These are phyloP conservation scores for Solanum clarkiae DNA, from an alignment of 257 asterid species.

Conservation along the genomic window DNA sequence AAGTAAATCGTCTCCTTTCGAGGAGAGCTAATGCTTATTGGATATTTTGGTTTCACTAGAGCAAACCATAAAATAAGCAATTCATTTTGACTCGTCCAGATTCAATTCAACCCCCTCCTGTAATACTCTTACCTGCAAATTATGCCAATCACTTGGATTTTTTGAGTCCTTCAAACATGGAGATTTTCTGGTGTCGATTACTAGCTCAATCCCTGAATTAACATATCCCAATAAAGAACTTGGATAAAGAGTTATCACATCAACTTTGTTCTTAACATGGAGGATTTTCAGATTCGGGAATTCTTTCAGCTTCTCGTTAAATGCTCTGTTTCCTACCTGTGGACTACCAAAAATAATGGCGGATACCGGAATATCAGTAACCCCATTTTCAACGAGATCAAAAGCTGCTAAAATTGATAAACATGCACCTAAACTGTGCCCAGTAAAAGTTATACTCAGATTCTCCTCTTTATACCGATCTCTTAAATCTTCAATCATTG, in stretches of 20 bases:
- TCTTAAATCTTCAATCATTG: slow-evolving; percentile 19
- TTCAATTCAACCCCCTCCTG: not conserved
- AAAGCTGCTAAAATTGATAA: slow-evolving; percentile 53
- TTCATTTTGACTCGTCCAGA: not conserved
- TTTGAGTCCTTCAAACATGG: slow-evolving; percentile 44
- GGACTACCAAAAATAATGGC: slow-evolving; percentile 82
- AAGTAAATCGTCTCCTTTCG: no score
- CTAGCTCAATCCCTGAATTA: slow-evolving; percentile 31
- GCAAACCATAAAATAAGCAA: no score
- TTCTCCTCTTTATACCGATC: slow-evolving; percentile 32
- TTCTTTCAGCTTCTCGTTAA: slow-evolving; percentile 25
- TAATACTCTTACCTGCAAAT: slow-evolving; percentile 35
- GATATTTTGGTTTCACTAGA: no score
- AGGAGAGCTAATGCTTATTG: no score
- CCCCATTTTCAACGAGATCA: slow-evolving; percentile 74
- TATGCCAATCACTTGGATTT: slow-evolving; percentile 81
- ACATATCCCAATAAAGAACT: slow-evolving; percentile 40
- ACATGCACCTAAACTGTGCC: slow-evolving; percentile 70
- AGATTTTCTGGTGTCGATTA: slow-evolving; percentile 54
- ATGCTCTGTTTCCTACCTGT: slow-evolving; percentile 55
- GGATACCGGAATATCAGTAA: slow-evolving; percentile 48
- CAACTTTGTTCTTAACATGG: slow-evolving; percentile 59
- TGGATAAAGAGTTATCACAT: slow-evolving; percentile 55
- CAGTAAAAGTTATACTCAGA: slow-evolving; percentile 56
- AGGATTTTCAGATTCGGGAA: slow-evolving; percentile 44